Evolutionary conservation across 331 rosid genomes (phyloP).

Genomic region (Pyrus hybrid): DNA sequence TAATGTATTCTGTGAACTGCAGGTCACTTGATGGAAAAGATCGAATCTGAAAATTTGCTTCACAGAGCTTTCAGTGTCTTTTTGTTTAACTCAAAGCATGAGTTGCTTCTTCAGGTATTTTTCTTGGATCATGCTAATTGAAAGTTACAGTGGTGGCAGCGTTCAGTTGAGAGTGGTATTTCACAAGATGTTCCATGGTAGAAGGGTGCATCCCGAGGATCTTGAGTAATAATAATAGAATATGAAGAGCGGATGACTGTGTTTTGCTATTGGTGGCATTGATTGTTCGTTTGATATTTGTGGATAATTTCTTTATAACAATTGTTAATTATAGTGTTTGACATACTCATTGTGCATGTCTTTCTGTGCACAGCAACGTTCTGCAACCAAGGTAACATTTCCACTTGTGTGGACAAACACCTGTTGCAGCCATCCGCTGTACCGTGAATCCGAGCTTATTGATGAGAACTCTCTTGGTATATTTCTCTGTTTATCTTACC

Average conservation of each 20-base stretch:
- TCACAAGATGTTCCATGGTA: background rate
- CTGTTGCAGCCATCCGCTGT: slow-evolving; percentile 98
- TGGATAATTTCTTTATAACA: background rate
- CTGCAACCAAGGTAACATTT: slow-evolving; percentile 92
- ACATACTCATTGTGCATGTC: slow-evolving; percentile 1
- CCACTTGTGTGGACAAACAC: slow-evolving; percentile 99
- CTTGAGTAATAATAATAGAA: background rate
- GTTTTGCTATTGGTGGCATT: background rate
- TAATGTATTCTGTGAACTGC: slow-evolving; percentile 14
- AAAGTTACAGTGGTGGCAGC: background rate
- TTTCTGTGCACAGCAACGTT: slow-evolving; percentile 61
- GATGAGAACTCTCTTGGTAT: slow-evolving; percentile 72
- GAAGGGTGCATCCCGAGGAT: background rate
- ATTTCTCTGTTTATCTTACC: background rate
- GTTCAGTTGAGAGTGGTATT: background rate
- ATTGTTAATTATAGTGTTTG: background rate
- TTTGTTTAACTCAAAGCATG: slow-evolving; percentile 81
- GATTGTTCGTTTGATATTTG: background rate
- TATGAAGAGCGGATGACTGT: background rate
- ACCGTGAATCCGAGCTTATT: slow-evolving; percentile 94
- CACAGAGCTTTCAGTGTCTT: slow-evolving; percentile 99
- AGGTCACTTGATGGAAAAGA: slow-evolving; percentile 98
- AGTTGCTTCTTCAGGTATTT: slow-evolving; percentile 94
- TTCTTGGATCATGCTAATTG: background rate
- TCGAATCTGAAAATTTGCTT: slow-evolving; percentile 69